Conservation (phyloP, 2,329 filamentous ascomycete species). For the Ascochyta koolunga region DNA sequence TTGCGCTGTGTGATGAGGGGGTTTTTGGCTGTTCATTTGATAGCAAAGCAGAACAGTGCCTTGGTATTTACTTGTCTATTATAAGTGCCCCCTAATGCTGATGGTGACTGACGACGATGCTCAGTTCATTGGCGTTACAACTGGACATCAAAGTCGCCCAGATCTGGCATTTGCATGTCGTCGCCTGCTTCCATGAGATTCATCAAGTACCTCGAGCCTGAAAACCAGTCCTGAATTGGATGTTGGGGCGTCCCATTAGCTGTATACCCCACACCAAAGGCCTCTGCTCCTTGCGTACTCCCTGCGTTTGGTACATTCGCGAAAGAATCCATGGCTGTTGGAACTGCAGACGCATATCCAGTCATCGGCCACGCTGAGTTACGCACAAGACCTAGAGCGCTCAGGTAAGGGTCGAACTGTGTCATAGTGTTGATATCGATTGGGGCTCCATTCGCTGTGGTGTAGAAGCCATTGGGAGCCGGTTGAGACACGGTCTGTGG, state of each 20-base stretch:
- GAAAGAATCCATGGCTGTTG: slow-evolving; percentile 16
- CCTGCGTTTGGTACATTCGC: neutral
- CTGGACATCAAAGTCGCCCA: slow-evolving; percentile 15
- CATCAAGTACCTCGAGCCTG: slow-evolving; percentile 69
- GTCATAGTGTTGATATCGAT: slow-evolving; percentile 36
- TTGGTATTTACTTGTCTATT: neutral
- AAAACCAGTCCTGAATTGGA: slow-evolving; percentile 67
- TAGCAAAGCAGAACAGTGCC: too few species aligned
- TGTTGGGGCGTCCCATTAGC: slow-evolving; percentile 44
- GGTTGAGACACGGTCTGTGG: slow-evolving; percentile 7
- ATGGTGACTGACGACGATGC: neutral
- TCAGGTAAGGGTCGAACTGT: slow-evolving; percentile 68
- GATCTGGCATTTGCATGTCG: slow-evolving; percentile 52
- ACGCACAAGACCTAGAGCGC: slow-evolving; percentile 66
- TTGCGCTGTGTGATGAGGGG: too few species aligned
- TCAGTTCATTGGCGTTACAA: neutral
- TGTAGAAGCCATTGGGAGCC: slow-evolving; percentile 18
- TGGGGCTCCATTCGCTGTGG: slow-evolving; percentile 16
- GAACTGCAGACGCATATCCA: slow-evolving; percentile 11
- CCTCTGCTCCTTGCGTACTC: slow-evolving; percentile 11
- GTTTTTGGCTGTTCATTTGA: too few species aligned
- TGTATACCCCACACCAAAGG: slow-evolving; percentile 8
- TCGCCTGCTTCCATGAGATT: slow-evolving; percentile 63
- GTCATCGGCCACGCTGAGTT: slow-evolving; percentile 35
- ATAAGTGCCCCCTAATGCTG: neutral